A percentile compares a stretch with the other conserved stretches of the same genome.
These are phyloP conservation scores for Mycena pura DNA, from an alignment of 768 basidiomycete genomes.

Conservation along the genomic window DNA sequence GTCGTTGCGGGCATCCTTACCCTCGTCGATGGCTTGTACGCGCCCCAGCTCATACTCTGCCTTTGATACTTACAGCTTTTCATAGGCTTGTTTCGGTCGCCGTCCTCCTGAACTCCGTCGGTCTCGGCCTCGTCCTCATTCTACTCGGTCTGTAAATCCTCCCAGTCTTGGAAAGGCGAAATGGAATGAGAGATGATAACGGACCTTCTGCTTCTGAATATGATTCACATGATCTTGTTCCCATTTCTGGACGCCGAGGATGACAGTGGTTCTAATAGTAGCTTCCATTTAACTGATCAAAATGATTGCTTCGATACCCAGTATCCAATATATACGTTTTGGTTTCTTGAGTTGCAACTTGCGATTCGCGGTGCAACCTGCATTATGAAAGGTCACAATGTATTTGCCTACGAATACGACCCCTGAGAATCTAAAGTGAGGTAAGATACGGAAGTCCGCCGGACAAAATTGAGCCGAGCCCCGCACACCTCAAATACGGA, in stretches of 20 bases:
- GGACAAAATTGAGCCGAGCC: no score
- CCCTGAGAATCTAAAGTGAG: no score
- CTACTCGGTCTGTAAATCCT: slow-evolving; percentile 5
- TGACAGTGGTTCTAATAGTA: background rate
- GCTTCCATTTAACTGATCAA: background rate
- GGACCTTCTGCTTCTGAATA: slow-evolving; percentile 1
- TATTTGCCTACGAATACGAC: no score
- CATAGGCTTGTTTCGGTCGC: slow-evolving; percentile 19
- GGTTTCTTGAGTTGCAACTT: background rate
- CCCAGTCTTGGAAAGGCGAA: background rate
- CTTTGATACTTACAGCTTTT: slow-evolving; percentile 34
- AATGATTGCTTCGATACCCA: slow-evolving; percentile 2
- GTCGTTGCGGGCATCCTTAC: slow-evolving; percentile 32
- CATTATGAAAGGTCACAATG: no score
- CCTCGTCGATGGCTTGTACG: slow-evolving; percentile 31
- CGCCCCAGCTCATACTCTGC: background rate
- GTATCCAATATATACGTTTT: slow-evolving; percentile 1
- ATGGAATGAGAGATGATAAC: background rate
- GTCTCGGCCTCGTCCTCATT: background rate
- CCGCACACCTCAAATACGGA: no score
- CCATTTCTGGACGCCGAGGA: background rate
- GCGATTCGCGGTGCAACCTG: no score
- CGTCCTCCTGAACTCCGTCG: background rate
- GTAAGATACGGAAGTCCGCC: no score
- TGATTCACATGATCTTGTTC: background rate